Evolutionary conservation across 2,329 filamentous ascomycete species (phyloP).

Genomic region (Arthrinium phaeospermum): DNA sequence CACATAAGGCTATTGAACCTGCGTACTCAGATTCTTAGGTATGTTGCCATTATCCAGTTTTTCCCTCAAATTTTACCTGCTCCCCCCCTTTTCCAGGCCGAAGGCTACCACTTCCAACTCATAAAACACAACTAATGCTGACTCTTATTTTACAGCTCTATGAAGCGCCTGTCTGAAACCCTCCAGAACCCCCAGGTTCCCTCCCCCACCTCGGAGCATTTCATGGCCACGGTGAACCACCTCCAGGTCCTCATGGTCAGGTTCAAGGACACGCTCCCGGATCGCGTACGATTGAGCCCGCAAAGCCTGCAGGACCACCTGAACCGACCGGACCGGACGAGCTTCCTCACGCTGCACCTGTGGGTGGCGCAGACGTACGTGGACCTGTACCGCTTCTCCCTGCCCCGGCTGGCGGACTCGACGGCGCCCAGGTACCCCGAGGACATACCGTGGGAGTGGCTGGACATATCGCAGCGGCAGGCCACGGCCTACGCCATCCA

Average conservation of each 20-base stretch:
- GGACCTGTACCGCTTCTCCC: slow-evolving; percentile 17
- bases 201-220: slow-evolving; percentile 9
- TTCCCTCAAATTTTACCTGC: neutral
- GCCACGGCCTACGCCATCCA: slow-evolving; percentile 23
- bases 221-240: slow-evolving; percentile 23
- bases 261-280: slow-evolving; percentile 24
- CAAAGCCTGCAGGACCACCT: slow-evolving; percentile 21
- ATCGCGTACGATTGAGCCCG: slow-evolving; percentile 18
- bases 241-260: slow-evolving; percentile 21
- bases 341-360: slow-evolving; percentile 21
- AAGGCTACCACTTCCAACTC: neutral
- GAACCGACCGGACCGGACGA: slow-evolving; percentile 22
- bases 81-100: neutral
- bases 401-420: slow-evolving; percentile 4
- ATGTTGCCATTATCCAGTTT: neutral
- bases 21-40: slow-evolving; percentile 24
- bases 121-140: neutral
- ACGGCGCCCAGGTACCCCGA: neutral
- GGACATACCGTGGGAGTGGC: slow-evolving; percentile 18
- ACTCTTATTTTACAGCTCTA: neutral
- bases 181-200: neutral
- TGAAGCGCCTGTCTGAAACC: slow-evolving; percentile 1
- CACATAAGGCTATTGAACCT: slow-evolving; percentile 24
- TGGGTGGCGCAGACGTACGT: slow-evolving; percentile 20
- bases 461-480: slow-evolving; percentile 18